Percentiles rank a stretch among this genome's conserved stretches.
Evolutionary conservation across 2,329 filamentous ascomycete genomes (phyloP).

Genomic region (Phialophora macrospora): DNA sequence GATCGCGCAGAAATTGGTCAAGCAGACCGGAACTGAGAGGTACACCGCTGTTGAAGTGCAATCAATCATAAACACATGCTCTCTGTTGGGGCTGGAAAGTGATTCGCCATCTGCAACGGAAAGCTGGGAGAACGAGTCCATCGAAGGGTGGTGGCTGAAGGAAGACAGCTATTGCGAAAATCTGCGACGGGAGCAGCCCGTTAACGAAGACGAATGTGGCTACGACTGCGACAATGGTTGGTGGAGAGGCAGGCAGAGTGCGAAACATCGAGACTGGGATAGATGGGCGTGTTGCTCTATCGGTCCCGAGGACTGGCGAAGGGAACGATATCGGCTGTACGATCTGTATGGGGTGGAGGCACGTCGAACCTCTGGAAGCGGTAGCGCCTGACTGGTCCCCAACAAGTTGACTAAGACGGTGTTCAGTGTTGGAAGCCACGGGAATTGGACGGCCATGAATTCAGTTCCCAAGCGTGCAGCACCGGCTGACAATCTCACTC

Average conservation of each 20-base stretch:
- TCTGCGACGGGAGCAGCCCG: constrained; percentile 17
- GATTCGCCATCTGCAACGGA: constrained; percentile 17
- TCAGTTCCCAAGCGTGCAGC: neutral
- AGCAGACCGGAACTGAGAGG: constrained; percentile 10
- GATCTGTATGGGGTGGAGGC: neutral
- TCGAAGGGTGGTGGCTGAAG: constrained; percentile 29
- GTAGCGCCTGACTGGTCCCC: neutral
- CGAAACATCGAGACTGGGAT: constrained; percentile 21
- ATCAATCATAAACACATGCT: constrained; percentile 21
- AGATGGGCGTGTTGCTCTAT: constrained; percentile 6
- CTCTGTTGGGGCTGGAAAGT: constrained; percentile 10
- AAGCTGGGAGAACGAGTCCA: constrained; percentile 26
- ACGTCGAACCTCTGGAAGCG: neutral
- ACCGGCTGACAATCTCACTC: neutral
- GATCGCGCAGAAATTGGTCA: constrained; percentile 5
- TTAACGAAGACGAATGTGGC: constrained; percentile 17
- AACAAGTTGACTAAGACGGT: neutral
- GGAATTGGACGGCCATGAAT: neutral
- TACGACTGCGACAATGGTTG: constrained; percentile 27
- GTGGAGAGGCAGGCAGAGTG: constrained; percentile 18
- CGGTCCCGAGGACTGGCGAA: constrained; percentile 15
- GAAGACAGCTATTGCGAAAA: constrained; percentile 28
- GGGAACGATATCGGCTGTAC: neutral
- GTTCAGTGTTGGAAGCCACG: neutral
- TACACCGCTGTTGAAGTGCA: constrained; percentile 12